Evolutionary conservation across 306 rosid species (phyloP).

Genomic region (peach (Prunus persica)): Prunus_persica_NCBIv2 NC_034010.1:15581001-15581500

Average conservation of each 20-base stretch:
- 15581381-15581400: neutral
- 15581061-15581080: constrained; percentile 78
- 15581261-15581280: neutral
- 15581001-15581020: constrained; percentile 2
- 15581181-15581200: neutral
- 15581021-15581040: constrained; percentile 20
- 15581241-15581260: neutral
- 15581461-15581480: neutral
- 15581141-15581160: constrained; percentile 9
- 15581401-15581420: neutral
- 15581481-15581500: neutral
- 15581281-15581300: neutral
- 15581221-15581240: neutral
- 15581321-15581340: neutral
- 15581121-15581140: constrained; percentile 36
- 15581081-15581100: constrained; percentile 57
- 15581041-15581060: constrained; percentile 10
- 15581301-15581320: neutral
- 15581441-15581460: no score
- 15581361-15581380: neutral
- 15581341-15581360: neutral
- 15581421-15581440: neutral
- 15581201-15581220: neutral
- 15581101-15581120: constrained; percentile 69
- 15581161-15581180: neutral